Evolutionary conservation across 805 yeast genomes (phyloP), one percentile per base, ranked within the genome.

Genomic region (Saccharomycopsis sp.): DNA sequence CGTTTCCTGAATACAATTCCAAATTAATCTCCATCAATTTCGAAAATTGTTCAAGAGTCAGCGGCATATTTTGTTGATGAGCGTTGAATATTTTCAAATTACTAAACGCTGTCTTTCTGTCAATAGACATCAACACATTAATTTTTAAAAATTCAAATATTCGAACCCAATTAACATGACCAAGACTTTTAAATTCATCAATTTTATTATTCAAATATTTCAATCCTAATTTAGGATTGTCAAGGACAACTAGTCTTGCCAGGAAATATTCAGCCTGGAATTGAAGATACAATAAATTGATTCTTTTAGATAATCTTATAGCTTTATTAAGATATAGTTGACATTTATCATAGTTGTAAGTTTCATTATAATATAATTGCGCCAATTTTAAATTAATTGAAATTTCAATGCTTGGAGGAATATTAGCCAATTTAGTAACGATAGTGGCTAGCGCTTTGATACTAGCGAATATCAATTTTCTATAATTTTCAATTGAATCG

Each of bases 261-360:
- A 43, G 38, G n/a, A 47, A 34, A 34, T 23, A 47, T 26, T 50
- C 53, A 7, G 44, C 46, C 22, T 39, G 43, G 37, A 47, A 49
- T 21, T 49, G 51, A 16, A 47, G 19, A 16, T 28, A 26, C 27
- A 43, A 21, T 5, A 16, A 14, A 11, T 44, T 41, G 2, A 43
- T 36, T 11, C 53, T 17, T 17, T 34, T 38, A 9, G 46, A 19
- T 4, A 50, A 29, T 3, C 46, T 50, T n/a, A 47, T 38, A 8
- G 53, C 53, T 23, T 47, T 46, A 26, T 46, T 47, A 19, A 50
- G 20, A 31, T 39, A 21, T 21, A 19, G 17, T 26, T 50, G 51
- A 21, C 41, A 36, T 13, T 27, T 34, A 14, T 38, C 38, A 7
- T 33, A 17, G 34, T 43, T 35, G n/a, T 27, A 17, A 13, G 53